These are phyloP conservation scores for Geosiphon pyriformis DNA, from an alignment of 192 early-diverging fungal genomes.

Conservation along the genomic window DNA sequence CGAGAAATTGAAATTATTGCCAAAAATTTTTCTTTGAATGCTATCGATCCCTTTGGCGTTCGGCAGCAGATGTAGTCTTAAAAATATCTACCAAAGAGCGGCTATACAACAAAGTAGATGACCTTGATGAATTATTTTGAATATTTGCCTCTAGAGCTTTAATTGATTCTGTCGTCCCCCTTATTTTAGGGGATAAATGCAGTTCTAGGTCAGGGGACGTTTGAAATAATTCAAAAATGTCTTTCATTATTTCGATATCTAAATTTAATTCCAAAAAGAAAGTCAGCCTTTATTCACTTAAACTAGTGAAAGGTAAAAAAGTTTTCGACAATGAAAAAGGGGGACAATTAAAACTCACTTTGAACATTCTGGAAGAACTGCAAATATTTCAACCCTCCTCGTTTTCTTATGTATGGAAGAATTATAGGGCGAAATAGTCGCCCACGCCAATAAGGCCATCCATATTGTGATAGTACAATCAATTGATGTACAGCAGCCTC, in stretches of 20 bases:
- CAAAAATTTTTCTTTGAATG: too few species aligned
- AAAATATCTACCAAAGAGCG: too few species aligned
- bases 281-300: not conserved
- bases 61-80: too few species aligned
- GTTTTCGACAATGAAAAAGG: not conserved
- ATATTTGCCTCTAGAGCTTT: not conserved
- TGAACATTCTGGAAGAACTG: constrained; percentile 6
- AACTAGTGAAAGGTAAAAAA: not conserved
- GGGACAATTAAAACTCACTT: constrained; percentile 7
- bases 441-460: constrained; percentile 19
- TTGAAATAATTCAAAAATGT: not conserved
- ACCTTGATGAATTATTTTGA: constrained; percentile 2
- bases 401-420: constrained; percentile 5
- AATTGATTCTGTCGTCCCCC: constrained; percentile 1
- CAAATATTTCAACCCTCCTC: constrained; percentile 4
- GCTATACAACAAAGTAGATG: too few species aligned
- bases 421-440: constrained; percentile 4
- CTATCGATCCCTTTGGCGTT: too few species aligned
- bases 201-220: constrained; percentile 2
- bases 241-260: constrained; percentile 9
- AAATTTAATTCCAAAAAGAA: not conserved
- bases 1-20: too few species aligned
- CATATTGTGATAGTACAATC: not conserved
- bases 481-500: too few species aligned
- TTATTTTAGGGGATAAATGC: not conserved